Conservation (phyloP, 2,329 filamentous ascomycete species). For the Exophiala sideris region DNA sequence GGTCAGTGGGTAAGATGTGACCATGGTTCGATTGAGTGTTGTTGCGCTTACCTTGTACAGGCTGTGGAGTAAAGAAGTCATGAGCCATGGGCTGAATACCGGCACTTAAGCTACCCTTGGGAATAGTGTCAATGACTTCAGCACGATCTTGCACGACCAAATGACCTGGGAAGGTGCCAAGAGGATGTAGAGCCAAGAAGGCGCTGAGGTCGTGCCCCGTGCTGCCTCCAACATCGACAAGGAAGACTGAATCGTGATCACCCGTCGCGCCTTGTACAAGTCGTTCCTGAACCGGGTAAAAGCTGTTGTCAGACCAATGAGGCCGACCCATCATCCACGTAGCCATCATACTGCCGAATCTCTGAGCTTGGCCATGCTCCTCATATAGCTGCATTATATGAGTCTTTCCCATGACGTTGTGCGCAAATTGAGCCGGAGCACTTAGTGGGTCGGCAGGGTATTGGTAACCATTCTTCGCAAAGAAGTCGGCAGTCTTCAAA, state of each 20-base stretch:
- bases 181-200: slow-evolving; percentile 11
- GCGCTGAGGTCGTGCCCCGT: slow-evolving; percentile 26
- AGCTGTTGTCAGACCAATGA: slow-evolving; percentile 35
- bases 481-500: slow-evolving; percentile 24
- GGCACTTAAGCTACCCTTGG: slow-evolving; percentile 14
- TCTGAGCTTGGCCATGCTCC: slow-evolving; percentile 16
- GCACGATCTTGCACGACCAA: slow-evolving; percentile 29
- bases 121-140: slow-evolving; percentile 23
- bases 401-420: slow-evolving; percentile 15
- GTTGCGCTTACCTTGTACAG: slow-evolving; percentile 24
- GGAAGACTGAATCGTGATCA: slow-evolving; percentile 27
- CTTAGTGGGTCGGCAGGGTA: slow-evolving; percentile 11
- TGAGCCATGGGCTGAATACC: slow-evolving; percentile 20
- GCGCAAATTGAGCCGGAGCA: slow-evolving; percentile 24
- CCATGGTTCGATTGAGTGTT: neutral
- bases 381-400: slow-evolving; percentile 24
- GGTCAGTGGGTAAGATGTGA: neutral
- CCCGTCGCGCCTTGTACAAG: slow-evolving; percentile 25
- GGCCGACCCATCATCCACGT: slow-evolving; percentile 30
- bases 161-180: slow-evolving; percentile 17
- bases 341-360: slow-evolving; percentile 27
- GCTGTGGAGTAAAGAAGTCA: slow-evolving; percentile 29
- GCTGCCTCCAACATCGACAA: slow-evolving; percentile 30
- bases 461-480: slow-evolving; percentile 12
- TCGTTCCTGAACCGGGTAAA: slow-evolving; percentile 28